Evolutionary conservation across 768 basidiomycete species (phyloP).

Genomic region (Lactifluus pinguis): DNA sequence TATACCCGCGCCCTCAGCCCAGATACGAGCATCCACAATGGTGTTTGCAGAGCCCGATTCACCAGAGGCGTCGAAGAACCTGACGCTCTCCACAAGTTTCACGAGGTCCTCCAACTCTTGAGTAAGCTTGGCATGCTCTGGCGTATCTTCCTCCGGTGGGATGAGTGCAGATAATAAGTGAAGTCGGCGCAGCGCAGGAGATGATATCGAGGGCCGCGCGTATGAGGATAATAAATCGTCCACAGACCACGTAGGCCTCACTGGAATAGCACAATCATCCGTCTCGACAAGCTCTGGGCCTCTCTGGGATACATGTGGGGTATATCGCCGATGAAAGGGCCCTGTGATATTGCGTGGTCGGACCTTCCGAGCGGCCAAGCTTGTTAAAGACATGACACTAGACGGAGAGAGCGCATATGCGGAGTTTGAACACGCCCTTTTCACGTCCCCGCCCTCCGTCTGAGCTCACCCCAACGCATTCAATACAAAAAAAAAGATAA

Average conservation of each 20-base stretch:
- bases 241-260: constrained; percentile 72
- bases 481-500: background rate
- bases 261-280: constrained; percentile 57
- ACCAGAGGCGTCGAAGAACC: constrained; percentile 39
- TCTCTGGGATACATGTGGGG: background rate
- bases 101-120: constrained; percentile 61
- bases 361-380: background rate
- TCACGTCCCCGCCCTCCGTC: background rate
- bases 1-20: constrained; percentile 33
- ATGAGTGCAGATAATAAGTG: constrained; percentile 66
- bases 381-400: background rate
- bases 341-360: background rate
- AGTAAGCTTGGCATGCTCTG: constrained; percentile 43
- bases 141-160: constrained; percentile 52
- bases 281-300: constrained; percentile 22
- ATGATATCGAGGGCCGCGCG: constrained; percentile 52
- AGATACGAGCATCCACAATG: constrained; percentile 33
- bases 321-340: background rate
- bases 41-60: constrained; percentile 9
- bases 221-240: constrained; percentile 69
- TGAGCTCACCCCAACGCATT: background rate
- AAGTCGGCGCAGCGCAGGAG: constrained; percentile 49
- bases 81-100: constrained; percentile 74
- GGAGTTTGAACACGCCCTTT: constrained; percentile 11
- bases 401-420: background rate